phyloP scores from a whole-genome alignment of 2,329 filamentous ascomycete species.

The Fusarium buharicum region DNA sequence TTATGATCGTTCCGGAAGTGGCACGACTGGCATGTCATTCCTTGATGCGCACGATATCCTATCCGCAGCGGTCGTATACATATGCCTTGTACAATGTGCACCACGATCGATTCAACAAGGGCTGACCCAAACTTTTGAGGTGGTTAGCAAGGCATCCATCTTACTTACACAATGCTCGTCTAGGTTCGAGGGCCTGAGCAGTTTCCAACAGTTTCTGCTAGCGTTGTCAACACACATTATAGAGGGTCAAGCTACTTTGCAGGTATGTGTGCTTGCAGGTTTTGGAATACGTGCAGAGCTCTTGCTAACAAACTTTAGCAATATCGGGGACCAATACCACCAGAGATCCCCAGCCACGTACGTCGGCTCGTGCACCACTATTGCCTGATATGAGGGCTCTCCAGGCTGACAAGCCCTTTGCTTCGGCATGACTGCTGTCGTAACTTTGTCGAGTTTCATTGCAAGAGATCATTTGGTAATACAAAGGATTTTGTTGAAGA shows the following conservation, averaged over 20 bases:
- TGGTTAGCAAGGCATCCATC: constrained; percentile 27
- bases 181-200: constrained; percentile 3
- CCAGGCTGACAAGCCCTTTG: background rate
- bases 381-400: background rate
- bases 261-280: background rate
- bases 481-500: too few species aligned
- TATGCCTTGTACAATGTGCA: background rate
- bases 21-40: constrained; percentile 5
- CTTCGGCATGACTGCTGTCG: too few species aligned
- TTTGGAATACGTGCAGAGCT: background rate
- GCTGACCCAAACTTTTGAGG: constrained; percentile 16
- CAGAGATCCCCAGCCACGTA: constrained; percentile 14
- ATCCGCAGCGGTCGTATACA: constrained; percentile 12
- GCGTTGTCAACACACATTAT: constrained; percentile 13
- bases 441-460: too few species aligned
- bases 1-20: background rate
- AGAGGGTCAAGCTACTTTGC: background rate
- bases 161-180: constrained; percentile 19
- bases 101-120: background rate
- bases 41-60: constrained; percentile 24
- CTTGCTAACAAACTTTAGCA: background rate
- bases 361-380: constrained; percentile 6
- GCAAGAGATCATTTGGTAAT: too few species aligned
- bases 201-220: constrained; percentile 20
- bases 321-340: constrained; percentile 2